A percentile compares a stretch with the other conserved stretches of the same genome.
These are phyloP conservation scores for Colletotrichum brevisporum DNA, from an alignment of 2,329 filamentous ascomycete species.

Conservation along the genomic window DNA sequence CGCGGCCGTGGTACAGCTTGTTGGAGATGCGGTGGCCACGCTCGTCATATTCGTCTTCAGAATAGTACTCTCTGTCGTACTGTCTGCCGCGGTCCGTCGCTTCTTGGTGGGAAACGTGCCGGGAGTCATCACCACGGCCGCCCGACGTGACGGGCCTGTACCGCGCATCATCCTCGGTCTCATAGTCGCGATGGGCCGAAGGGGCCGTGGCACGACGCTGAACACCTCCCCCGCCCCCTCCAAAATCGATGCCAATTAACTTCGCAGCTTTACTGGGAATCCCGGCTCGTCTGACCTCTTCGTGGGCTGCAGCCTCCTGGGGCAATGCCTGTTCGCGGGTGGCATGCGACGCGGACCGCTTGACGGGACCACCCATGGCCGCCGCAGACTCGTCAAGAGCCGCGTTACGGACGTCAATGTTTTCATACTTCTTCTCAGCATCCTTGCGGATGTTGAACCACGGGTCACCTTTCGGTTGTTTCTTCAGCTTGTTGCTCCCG, in stretches of 20 bases:
- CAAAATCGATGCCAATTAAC: constrained; percentile 35
- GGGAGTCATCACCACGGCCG: constrained; percentile 16
- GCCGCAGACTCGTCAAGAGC: constrained; percentile 42
- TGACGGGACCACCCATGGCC: constrained; percentile 36
- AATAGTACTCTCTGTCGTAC: constrained; percentile 44
- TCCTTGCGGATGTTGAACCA: constrained; percentile 61
- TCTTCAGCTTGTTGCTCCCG: constrained; percentile 72
- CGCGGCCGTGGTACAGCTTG: constrained; percentile 58
- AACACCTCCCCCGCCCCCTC: constrained; percentile 19
- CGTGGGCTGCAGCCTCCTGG: constrained; percentile 43
- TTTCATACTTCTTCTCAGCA: constrained; percentile 55
- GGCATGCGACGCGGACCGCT: constrained; percentile 41
- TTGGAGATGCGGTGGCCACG: constrained; percentile 54
- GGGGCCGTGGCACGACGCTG: constrained; percentile 41
- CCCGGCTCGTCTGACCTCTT: constrained; percentile 22
- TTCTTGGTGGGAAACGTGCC: constrained; percentile 8
- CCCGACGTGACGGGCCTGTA: constrained; percentile 17
- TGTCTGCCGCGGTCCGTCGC: constrained; percentile 23
- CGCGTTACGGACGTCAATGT: constrained; percentile 45
- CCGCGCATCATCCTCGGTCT: constrained; percentile 23
- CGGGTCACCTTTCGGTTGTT: constrained; percentile 68
- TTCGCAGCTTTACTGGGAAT: constrained; percentile 42
- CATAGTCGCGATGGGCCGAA: constrained; percentile 25
- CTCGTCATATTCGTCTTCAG: constrained; percentile 46
- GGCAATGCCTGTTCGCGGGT: constrained; percentile 52